Evolutionary conservation across 345 rosid genomes (phyloP), one percentile per base, ranked within the genome.

Genomic region (Murraya koenigii): DNA sequence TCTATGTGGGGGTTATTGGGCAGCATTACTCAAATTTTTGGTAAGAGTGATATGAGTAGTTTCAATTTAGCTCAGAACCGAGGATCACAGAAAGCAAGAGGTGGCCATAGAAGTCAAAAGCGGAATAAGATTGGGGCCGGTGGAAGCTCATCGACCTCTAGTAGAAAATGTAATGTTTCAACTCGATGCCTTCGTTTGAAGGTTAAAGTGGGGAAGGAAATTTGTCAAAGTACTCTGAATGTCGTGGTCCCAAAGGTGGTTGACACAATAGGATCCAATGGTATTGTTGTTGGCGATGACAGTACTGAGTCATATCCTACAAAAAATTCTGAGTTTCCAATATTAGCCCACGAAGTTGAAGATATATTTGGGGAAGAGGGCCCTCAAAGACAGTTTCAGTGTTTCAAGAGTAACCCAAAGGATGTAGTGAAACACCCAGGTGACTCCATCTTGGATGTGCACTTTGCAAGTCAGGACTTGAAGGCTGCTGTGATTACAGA

Each of bases 201-300:
- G 89, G 89, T 96, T 76, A 96, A 88, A 84, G 76, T 94, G 85
- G 97, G 99, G 70, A 91, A 90, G 30, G 86, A 80, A 71, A 75
- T 78, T 82, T 76, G 82, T 82, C 84, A 80, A 58, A 84, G 68
- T 74, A 82, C 82, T 81, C 54, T 80, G 69, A 83, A 85, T 63
- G 59, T 76, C 75, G 66, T 69, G 65, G 86, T 87, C 54, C 81
- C 87, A 17, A 77, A 86, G 80, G 84, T 80, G 68, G 83, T 79
- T 79, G 86, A 77, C 75, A 79, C 76, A 58, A 75, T 85, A 11
- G 79, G 75, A 39, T 79, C 88, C 73, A 77, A 71, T 77, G 77
- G 78, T 79, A 83, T 77, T 76, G 47, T 62, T 70, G 71, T 62
- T 59, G 71, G 75, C 79, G 76, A 54, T 79, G 61, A 20, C 59